A percentile compares a stretch with the other conserved stretches of the same genome.
Conservation (phyloP, 148 eudicot species). For the Dysphania ambrosioides region DNA sequence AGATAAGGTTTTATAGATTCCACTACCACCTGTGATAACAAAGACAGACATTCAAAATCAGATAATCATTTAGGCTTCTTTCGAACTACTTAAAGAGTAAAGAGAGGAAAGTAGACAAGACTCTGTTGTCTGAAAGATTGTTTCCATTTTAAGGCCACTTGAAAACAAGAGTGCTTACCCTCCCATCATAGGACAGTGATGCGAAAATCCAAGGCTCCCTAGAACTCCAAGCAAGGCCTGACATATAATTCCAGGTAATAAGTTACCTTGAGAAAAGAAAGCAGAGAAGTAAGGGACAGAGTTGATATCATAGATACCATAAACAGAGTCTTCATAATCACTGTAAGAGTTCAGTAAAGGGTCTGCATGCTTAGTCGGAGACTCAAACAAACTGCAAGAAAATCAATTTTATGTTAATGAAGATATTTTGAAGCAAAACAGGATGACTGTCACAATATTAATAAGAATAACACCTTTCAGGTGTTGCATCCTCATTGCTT, state of each 20-base stretch:
- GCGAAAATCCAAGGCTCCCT: conserved; percentile 95
- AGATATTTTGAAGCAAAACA: neutral
- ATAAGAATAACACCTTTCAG: conserved; percentile 50
- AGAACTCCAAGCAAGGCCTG: conserved; percentile 96
- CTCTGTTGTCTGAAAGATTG: neutral
- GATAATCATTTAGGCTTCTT: neutral
- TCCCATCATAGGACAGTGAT: conserved; percentile 94
- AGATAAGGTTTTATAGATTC: conserved; percentile 78
- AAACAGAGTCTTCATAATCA: conserved; percentile 97
- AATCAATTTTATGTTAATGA: neutral
- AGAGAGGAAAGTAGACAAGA: neutral
- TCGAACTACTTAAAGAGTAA: conserved; percentile 2
- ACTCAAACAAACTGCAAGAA: conserved; percentile 45
- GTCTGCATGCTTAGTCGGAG: conserved; percentile 42
- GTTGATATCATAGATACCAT: conserved; percentile 48
- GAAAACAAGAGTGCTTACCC: conserved; percentile 52
- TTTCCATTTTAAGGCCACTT: neutral
- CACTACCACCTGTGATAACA: conserved; percentile 68
- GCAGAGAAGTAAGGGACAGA: conserved; percentile 6
- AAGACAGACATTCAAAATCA: neutral
- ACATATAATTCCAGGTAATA: conserved; percentile 17
- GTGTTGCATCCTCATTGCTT: conserved; percentile 31
- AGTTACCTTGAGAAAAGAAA: neutral
- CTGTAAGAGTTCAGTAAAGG: conserved; percentile 69
- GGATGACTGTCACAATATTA: neutral